A percentile compares a stretch with the other conserved stretches of the same genome.
phyloP scores from a whole-genome alignment of 371 early-diverging fungal species.

The Dinochytrium kinnereticum region DNA sequence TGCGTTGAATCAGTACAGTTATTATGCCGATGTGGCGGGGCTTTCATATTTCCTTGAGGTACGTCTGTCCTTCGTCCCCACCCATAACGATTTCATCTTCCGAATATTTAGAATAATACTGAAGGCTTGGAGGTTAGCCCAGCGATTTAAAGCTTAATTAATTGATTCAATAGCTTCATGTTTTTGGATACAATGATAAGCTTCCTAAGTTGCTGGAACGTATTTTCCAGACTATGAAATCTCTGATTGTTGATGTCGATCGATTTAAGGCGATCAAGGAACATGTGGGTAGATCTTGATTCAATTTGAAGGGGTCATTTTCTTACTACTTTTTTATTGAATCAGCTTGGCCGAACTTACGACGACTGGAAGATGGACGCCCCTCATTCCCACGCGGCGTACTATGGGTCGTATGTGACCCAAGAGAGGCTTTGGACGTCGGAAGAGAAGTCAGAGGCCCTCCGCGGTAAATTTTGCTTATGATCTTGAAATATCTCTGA shows the following conservation, averaged over 20 bases:
- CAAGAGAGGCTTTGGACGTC: slow-evolving; percentile 84
- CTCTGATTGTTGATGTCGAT: slow-evolving; percentile 65
- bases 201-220: slow-evolving; percentile 70
- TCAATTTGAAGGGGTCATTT: too few relatives aligned
- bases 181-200: slow-evolving; percentile 89
- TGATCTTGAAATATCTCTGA: background rate
- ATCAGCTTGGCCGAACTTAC: slow-evolving; percentile 65
- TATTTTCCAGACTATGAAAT: slow-evolving; percentile 72
- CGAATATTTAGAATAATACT: slow-evolving; percentile 1
- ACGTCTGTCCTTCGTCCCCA: slow-evolving; percentile 57
- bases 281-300: slow-evolving; percentile 31
- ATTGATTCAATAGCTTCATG: too few relatives aligned
- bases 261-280: slow-evolving; percentile 80
- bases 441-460: slow-evolving; percentile 73
- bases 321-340: background rate
- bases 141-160: too few relatives aligned
- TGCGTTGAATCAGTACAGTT: slow-evolving; percentile 79
- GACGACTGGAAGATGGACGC: slow-evolving; percentile 74
- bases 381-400: slow-evolving; percentile 79
- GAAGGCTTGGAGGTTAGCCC: slow-evolving; percentile 24
- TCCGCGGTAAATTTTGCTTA: slow-evolving; percentile 32
- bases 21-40: slow-evolving; percentile 90
- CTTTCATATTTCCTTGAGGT: slow-evolving; percentile 71
- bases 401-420: slow-evolving; percentile 74
- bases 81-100: too few relatives aligned